Evolutionary conservation across 2,329 filamentous ascomycete genomes (phyloP).

Genomic region (Didymella sp.): DNA sequence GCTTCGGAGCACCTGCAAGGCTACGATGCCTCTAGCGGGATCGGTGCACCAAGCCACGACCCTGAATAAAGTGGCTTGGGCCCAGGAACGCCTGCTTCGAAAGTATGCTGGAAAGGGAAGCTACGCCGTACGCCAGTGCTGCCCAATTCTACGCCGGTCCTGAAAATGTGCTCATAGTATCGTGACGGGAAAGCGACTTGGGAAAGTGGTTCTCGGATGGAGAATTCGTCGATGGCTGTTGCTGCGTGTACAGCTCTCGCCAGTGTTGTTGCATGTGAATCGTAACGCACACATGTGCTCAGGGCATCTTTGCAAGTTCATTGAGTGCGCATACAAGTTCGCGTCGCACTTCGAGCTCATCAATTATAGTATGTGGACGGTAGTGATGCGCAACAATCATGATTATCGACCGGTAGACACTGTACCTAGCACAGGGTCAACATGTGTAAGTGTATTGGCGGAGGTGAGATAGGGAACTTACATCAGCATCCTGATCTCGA

Average conservation of each 20-base stretch:
- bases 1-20: not conserved
- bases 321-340: conserved; percentile 51
- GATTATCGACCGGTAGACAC: conserved; percentile 53
- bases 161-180: not conserved
- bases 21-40: not conserved
- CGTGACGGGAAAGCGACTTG: not conserved
- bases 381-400: conserved; percentile 55
- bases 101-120: conserved; percentile 3
- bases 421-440: conserved; percentile 49
- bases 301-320: conserved; percentile 44
- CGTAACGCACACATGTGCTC: not conserved
- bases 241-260: not conserved
- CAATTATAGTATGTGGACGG: conserved; percentile 49
- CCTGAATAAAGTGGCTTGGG: not conserved
- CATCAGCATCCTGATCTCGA: conserved; percentile 51
- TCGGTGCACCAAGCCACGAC: conserved; percentile 1
- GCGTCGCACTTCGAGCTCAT: conserved; percentile 54
- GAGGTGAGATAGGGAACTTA: conserved; percentile 36
- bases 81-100: not conserved
- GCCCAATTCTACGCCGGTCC: not conserved
- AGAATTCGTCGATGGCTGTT: not conserved
- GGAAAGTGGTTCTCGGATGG: not conserved
- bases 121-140: conserved; percentile 15
- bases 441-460: not conserved
- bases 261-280: not conserved